These are phyloP conservation scores for Rhododendron ferrugineum DNA, from an alignment of 148 eudicot genomes.

Conservation along the genomic window DNA sequence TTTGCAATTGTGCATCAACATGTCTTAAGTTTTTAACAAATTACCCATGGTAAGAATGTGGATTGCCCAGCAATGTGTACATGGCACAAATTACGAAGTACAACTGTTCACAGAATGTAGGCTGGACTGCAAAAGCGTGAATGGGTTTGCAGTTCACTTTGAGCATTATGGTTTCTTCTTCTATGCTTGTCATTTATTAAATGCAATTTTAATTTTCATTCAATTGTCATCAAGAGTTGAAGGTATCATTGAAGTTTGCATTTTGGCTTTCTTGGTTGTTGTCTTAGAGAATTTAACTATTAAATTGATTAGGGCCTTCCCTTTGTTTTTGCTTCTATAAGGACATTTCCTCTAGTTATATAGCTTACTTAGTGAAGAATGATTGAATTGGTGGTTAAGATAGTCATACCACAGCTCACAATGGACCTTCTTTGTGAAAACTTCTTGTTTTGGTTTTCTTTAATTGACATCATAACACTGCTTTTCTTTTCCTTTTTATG, in stretches of 20 bases:
- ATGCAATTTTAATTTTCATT: neutral
- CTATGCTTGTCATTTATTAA: neutral
- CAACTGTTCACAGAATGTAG: neutral
- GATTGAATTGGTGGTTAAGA: neutral
- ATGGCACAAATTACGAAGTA: neutral
- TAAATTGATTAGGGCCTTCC: neutral
- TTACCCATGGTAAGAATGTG: neutral
- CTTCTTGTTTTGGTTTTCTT: neutral
- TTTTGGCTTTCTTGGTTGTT: neutral
- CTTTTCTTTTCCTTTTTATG: neutral
- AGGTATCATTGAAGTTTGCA: neutral
- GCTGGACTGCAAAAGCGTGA: neutral
- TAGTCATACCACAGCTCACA: neutral
- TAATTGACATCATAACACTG: neutral
- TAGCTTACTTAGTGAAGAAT: neutral
- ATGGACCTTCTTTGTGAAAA: neutral
- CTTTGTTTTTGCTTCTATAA: neutral
- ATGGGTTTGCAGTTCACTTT: neutral
- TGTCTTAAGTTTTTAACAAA: neutral
- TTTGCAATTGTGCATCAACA: neutral
- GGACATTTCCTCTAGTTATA: neutral
- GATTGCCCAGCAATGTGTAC: neutral
- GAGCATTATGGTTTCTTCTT: neutral
- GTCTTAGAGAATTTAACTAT: neutral
- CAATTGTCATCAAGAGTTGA: neutral